Evolutionary conservation across 192 early-diverging fungal genomes (phyloP).

Genomic region (Haplosporangium gracile): DNA sequence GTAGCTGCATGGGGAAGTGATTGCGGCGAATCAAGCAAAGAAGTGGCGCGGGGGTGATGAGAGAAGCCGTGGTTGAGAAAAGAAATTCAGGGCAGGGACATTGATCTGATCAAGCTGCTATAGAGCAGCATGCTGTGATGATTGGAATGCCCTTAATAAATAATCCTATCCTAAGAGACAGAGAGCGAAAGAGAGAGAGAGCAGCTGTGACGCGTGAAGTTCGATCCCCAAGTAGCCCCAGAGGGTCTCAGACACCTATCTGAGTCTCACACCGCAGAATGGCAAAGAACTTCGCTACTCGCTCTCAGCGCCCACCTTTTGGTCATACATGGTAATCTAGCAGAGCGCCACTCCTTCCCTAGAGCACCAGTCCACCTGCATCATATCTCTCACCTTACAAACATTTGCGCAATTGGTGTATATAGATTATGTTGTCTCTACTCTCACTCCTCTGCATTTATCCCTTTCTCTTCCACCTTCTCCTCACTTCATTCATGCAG

Average conservation of each 20-base stretch:
- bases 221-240: background rate
- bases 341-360: too few species aligned
- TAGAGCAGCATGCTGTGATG: background rate
- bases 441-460: too few species aligned
- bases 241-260: background rate
- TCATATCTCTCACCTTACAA: too few species aligned
- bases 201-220: background rate
- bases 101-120: background rate
- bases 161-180: background rate
- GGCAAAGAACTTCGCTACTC: background rate
- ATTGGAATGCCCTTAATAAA: background rate
- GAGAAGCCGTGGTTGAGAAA: background rate
- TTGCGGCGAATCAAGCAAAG: background rate
- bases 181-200: background rate
- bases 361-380: too few species aligned
- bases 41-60: background rate
- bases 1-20: constrained; percentile 13
- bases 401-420: too few species aligned
- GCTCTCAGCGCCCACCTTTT: too few species aligned
- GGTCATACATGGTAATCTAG: too few species aligned
- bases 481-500: too few species aligned
- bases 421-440: too few species aligned
- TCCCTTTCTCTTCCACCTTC: too few species aligned
- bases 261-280: background rate
- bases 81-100: background rate